These are phyloP conservation scores for Colletotrichum sp. DNA, from an alignment of 2,329 filamentous ascomycete genomes.

Conservation along the genomic window DNA sequence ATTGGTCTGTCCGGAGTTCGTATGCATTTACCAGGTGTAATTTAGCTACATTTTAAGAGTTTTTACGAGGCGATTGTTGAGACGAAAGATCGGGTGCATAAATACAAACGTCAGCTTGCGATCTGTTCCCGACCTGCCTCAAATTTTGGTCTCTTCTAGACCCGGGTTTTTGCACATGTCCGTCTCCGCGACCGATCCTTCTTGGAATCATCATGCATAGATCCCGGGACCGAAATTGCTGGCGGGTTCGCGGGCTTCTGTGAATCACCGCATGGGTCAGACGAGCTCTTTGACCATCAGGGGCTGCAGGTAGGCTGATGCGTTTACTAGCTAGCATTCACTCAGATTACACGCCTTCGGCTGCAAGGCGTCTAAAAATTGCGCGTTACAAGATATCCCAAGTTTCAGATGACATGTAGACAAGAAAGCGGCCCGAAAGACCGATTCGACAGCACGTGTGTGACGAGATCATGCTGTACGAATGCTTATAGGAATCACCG, in stretches of 20 bases:
- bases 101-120: not conserved
- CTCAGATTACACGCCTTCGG: not conserved
- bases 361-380: not conserved
- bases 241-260: constrained; percentile 8
- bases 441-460: not conserved
- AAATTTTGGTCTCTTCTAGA: not conserved
- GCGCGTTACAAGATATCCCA: not conserved
- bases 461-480: not conserved
- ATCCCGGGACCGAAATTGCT: not conserved
- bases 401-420: not conserved
- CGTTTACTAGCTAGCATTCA: not conserved
- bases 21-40: not conserved
- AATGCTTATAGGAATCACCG: not conserved
- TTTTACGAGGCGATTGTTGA: not conserved
- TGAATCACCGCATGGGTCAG: not conserved
- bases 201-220: not conserved
- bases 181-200: not conserved
- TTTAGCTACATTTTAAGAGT: not conserved
- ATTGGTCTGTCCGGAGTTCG: not conserved
- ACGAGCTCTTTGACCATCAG: constrained; percentile 12
- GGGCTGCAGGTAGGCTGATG: not conserved
- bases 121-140: not conserved
- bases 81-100: not conserved
- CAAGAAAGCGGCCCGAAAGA: not conserved
- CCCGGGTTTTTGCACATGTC: not conserved